Percentiles rank a stretch among this genome's conserved stretches.
Conservation (phyloP, 805 yeast genomes). For the Martiniozyma abietophila region DNA sequence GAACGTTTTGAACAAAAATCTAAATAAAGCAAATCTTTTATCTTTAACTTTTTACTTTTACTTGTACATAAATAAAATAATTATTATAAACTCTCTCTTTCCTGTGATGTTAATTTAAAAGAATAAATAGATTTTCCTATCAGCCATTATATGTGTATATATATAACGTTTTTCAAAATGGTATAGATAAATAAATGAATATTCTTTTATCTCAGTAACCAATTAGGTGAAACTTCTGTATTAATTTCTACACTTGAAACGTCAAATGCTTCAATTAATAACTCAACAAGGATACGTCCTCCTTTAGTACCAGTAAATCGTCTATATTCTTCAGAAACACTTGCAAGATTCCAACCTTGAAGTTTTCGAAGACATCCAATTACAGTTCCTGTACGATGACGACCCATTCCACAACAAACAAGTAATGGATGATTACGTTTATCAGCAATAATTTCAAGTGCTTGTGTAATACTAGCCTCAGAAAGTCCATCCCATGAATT, state of each 20-base stretch:
- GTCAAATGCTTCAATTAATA: constrained; percentile 71
- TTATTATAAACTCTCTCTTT: background rate
- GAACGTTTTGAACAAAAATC: constrained; percentile 29
- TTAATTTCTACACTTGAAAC: constrained; percentile 35
- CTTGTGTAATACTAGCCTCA: constrained; percentile 69
- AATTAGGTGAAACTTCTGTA: constrained; percentile 35
- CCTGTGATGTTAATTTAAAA: background rate
- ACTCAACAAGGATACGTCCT: constrained; percentile 78
- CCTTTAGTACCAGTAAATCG: constrained; percentile 90
- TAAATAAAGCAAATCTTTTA: constrained; percentile 13
- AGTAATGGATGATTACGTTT: constrained; percentile 72
- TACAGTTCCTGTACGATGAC: constrained; percentile 95
- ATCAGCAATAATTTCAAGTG: constrained; percentile 66
- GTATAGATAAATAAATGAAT: background rate
- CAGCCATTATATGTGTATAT: background rate
- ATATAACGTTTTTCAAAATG: background rate
- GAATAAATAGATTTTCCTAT: background rate
- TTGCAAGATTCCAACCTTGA: constrained; percentile 96
- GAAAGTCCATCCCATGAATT: constrained; percentile 97
- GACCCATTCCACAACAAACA: constrained; percentile 97
- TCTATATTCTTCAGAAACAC: constrained; percentile 88
- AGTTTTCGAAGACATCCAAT: constrained; percentile 86
- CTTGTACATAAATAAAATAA: too few species aligned
- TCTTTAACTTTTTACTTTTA: too few species aligned
- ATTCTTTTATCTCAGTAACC: constrained; percentile 27